Evolutionary conservation across 2,329 filamentous ascomycete genomes (phyloP).

Genomic region (Colletotrichum abscissum): DNA sequence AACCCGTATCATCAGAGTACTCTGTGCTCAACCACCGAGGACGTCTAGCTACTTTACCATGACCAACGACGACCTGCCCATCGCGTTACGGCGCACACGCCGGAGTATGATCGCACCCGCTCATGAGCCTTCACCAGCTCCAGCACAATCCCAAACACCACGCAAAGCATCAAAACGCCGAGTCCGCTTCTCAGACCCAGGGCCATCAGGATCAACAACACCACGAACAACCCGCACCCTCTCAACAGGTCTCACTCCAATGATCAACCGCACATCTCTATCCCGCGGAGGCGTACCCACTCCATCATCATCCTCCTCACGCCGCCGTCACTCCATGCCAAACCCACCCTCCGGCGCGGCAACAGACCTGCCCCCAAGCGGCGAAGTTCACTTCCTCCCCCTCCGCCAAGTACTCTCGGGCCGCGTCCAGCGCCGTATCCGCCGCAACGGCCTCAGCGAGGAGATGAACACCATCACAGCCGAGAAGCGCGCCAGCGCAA

Average conservation of each 20-base stretch:
- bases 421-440: conserved; percentile 66
- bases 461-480: conserved; percentile 65
- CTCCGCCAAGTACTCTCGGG: conserved; percentile 68
- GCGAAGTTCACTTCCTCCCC: conserved; percentile 57
- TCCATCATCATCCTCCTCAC: conserved; percentile 48
- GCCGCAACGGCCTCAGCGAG: conserved; percentile 67
- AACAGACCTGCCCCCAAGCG: conserved; percentile 41
- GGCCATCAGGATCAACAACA: conserved; percentile 45
- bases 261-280: conserved; percentile 64
- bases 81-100: conserved; percentile 66
- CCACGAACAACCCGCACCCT: conserved; percentile 36
- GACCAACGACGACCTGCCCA: conserved; percentile 58
- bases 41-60: conserved; percentile 40
- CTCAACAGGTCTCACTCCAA: conserved; percentile 67
- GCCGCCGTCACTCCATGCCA: conserved; percentile 56
- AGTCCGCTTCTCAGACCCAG: conserved; percentile 71
- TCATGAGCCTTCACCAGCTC: not conserved
- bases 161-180: conserved; percentile 51
- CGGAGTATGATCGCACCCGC: conserved; percentile 46
- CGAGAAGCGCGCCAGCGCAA: conserved; percentile 55
- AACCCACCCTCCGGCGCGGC: conserved; percentile 36
- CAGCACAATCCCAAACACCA: conserved; percentile 25
- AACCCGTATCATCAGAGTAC: not conserved
- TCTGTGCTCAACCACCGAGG: not conserved
- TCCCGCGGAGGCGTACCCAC: not conserved